phyloP scores from a whole-genome alignment of 106 monocot species.

The Acorus gramineus region DNA sequence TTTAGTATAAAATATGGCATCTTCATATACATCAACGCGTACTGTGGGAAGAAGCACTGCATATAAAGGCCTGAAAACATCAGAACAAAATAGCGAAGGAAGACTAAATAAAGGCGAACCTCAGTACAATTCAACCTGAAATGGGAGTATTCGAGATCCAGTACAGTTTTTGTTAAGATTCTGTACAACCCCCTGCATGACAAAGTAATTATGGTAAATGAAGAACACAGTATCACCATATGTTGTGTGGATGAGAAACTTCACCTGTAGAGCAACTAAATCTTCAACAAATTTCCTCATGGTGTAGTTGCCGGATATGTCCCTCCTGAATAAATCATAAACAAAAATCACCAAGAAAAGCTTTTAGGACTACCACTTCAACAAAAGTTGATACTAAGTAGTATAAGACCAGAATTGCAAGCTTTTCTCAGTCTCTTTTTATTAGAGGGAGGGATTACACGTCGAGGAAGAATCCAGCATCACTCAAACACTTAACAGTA shows the following conservation, averaged over 20 bases:
- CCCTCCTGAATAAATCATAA: conserved; percentile 34
- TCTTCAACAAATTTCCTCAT: conserved; percentile 35
- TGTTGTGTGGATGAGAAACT: neutral
- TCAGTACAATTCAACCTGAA: conserved; percentile 17
- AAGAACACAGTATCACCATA: no score
- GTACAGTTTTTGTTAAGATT: conserved; percentile 41
- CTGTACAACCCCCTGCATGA: conserved; percentile 38
- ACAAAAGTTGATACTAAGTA: neutral
- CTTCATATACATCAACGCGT: conserved; percentile 40
- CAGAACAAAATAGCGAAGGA: neutral
- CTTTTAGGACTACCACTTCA: neutral
- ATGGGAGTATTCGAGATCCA: conserved; percentile 16
- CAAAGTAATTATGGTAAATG: neutral
- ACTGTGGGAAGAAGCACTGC: conserved; percentile 95
- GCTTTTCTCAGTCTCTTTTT: no score
- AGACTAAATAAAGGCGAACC: neutral
- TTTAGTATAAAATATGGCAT: conserved; percentile 86
- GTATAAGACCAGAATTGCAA: no score
- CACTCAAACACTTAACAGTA: conserved; percentile 79
- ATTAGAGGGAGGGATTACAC: conserved; percentile 20
- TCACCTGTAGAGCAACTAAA: conserved; percentile 54
- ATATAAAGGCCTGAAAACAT: neutral
- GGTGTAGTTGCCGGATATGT: conserved; percentile 50
- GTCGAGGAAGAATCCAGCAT: conserved; percentile 95
- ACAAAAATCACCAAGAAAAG: neutral